A percentile compares a stretch with the other conserved stretches of the same genome.
Evolutionary conservation across 1,284 basidiomycete genomes (phyloP).

Genomic region (Sporisorium reilianum): DNA sequence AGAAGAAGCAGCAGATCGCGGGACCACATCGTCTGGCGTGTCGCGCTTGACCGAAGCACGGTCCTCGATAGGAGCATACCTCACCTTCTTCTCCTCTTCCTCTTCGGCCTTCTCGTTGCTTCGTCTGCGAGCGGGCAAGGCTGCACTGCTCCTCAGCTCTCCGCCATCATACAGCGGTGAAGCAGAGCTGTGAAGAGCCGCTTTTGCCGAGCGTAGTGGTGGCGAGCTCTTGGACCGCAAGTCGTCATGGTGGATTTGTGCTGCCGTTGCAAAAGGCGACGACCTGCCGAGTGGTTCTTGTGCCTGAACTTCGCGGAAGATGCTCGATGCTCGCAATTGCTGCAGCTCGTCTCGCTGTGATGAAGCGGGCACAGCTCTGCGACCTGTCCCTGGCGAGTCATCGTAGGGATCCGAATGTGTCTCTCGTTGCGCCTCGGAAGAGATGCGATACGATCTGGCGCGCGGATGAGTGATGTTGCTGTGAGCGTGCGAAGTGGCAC

Average conservation of each 20-base stretch:
- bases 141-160: slow-evolving; percentile 12
- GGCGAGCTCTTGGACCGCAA: slow-evolving; percentile 41
- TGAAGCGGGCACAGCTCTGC: slow-evolving; percentile 28
- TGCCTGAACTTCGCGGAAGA: slow-evolving; percentile 32
- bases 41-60: slow-evolving; percentile 35
- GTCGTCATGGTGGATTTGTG: slow-evolving; percentile 24
- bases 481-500: slow-evolving; percentile 4
- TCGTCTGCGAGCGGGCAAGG: slow-evolving; percentile 23
- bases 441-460: slow-evolving; percentile 24
- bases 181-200: slow-evolving; percentile 5
- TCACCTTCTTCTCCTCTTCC: slow-evolving; percentile 41
- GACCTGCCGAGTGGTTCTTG: slow-evolving; percentile 31
- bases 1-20: slow-evolving; percentile 4
- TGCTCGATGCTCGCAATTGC: slow-evolving; percentile 31
- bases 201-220: slow-evolving; percentile 22
- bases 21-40: slow-evolving; percentile 26
- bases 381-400: slow-evolving; percentile 48
- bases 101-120: slow-evolving; percentile 34
- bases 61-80: slow-evolving; percentile 38
- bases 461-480: slow-evolving; percentile 10
- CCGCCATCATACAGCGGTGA: slow-evolving; percentile 21
- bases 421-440: slow-evolving; percentile 27
- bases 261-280: slow-evolving; percentile 32
- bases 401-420: slow-evolving; percentile 39
- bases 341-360: slow-evolving; percentile 36